Evolutionary conservation across 164 flowering plant species (phyloP), one percentile per base, ranked within the genome.

Genomic region (Houttuynia cordata): DNA sequence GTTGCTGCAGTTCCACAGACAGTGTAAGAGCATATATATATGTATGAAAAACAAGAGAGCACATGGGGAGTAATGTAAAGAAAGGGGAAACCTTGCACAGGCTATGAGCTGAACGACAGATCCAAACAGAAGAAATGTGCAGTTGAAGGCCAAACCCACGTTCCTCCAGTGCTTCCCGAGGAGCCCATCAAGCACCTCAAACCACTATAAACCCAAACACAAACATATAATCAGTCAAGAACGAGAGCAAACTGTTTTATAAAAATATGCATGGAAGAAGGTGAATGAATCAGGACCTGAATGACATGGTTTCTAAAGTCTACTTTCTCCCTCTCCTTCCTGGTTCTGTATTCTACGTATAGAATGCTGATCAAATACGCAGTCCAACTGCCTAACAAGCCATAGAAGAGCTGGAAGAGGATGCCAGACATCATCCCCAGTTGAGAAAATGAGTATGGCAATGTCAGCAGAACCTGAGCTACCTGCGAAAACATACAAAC

Each of bases 91-190:
- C 99, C 99, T 94, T 62, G 99, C 99, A 79, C 99, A 94, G 57
- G 96, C 99, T 57, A 94, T 94, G 81, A 94, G 97, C 64, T 94
- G 99, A 79, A 94, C 91, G 52, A 94, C 99, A 64, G 99, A 91
- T 79, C 99, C 99, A 80, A 94, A 94, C 68, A 94, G 73, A 66
- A 94, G 96, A 75, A 94, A 94, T 12, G 99, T 94, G 82, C 99
- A 94, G 71, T 94, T 94, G 67, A 94, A 94, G 18, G 83, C 97
- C 80, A 93, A 73, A 17, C 99, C 99, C 74, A 88, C 95, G 65
- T 88, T 88, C 78, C 96, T 93, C 99, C 99, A 93, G 59, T 90
- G 93, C 56, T 83, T 90, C 51, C 99, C 99, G 51, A 93, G 86
- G 0, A 93, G 81, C 57, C 99, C 97, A 79, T 93, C 99, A 63